Evolutionary conservation across 2,329 filamentous ascomycete species (phyloP).

Genomic region (Chrysoporthe austroafricana): DNA sequence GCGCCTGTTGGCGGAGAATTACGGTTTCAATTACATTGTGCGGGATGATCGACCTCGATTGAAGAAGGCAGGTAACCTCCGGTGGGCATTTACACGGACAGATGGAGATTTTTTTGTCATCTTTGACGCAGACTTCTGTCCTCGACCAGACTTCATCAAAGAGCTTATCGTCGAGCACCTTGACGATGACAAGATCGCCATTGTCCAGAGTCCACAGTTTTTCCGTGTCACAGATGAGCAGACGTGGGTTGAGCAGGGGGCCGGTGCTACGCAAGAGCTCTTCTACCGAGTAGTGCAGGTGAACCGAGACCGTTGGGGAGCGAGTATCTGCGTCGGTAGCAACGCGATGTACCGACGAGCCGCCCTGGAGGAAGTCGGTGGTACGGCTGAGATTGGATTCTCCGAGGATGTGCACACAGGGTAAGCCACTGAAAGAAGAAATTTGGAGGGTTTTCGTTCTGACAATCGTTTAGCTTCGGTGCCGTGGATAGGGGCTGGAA

Average conservation of each 20-base stretch:
- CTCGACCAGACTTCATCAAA: slow-evolving; percentile 44
- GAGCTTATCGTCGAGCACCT: slow-evolving; percentile 46
- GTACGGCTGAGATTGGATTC: slow-evolving; percentile 47
- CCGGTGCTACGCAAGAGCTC: slow-evolving; percentile 46
- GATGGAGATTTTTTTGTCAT: slow-evolving; percentile 46
- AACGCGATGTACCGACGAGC: slow-evolving; percentile 46
- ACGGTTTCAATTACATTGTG: slow-evolving; percentile 45
- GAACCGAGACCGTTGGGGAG: slow-evolving; percentile 46
- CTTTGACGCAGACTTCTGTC: slow-evolving; percentile 49
- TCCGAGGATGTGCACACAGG: slow-evolving; percentile 50
- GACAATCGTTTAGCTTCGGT: slow-evolving; percentile 36
- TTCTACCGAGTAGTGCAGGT: slow-evolving; percentile 49
- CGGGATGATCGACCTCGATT: slow-evolving; percentile 45
- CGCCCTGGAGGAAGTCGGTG: slow-evolving; percentile 45
- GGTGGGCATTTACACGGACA: slow-evolving; percentile 45
- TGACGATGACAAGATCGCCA: slow-evolving; percentile 43
- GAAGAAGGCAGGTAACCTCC: slow-evolving; percentile 48
- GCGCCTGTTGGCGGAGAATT: slow-evolving; percentile 36
- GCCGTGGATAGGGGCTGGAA: slow-evolving; percentile 48
- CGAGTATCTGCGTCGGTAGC: slow-evolving; percentile 47
- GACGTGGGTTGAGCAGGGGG: slow-evolving; percentile 49
- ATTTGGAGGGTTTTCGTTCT: neutral
- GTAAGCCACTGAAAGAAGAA: slow-evolving; percentile 29
- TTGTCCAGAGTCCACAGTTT: slow-evolving; percentile 48
- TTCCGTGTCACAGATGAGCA: slow-evolving; percentile 44